Evolutionary conservation across 768 basidiomycete species (phyloP), one percentile per base, ranked within the genome.

Genomic region (Clitopilus passeckerianus): DNA sequence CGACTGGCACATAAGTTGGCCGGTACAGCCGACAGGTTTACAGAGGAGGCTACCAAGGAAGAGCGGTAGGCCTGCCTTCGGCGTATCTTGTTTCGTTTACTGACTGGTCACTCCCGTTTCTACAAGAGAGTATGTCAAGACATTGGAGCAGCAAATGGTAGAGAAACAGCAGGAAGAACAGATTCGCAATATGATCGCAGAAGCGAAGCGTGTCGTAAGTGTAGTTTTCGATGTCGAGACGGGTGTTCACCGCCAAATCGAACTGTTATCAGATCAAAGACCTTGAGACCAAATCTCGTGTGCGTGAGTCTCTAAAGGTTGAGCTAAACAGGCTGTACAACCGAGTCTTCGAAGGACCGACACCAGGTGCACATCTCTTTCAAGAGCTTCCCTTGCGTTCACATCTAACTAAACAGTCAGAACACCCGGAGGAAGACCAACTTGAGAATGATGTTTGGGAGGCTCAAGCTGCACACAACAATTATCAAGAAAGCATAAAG

Each of bases 51-150:
- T 53, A 73, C 68, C 34, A 78, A 80, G 59, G 80, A 80, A 63
- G 80, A 81, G 63, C 64, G 73, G 80, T 80, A 59, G 22, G 71
- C 64, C 27, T 30, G 27, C 27, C 27, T 30, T 30, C 27, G 27
- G 7, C 3, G 7, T 30, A 4, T 30, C 27, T 30, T 3, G 27
- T 7, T 30, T 30, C 27, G 4, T 30, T 30, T 7, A 4, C 27
- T 30, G 27, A 30, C 27, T 30, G 27, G 4, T 30, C 7, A 30
- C 27, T 30, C 27, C 27, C 44, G n/a, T 24, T 18, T 61, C 44
- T 50, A 16, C 57, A 81, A 30, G 80, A 55, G 77, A 80, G 61
- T 81, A 78, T 59, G 71, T 80, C 2, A 78, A 78, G 58, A 78
- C 79, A 1, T 60, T 81, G 58, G 74, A 79, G 58, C 66, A 69